These are phyloP conservation scores for Penicillium lagena DNA, from an alignment of 495 filamentous ascomycete species.

Conservation along the genomic window DNA sequence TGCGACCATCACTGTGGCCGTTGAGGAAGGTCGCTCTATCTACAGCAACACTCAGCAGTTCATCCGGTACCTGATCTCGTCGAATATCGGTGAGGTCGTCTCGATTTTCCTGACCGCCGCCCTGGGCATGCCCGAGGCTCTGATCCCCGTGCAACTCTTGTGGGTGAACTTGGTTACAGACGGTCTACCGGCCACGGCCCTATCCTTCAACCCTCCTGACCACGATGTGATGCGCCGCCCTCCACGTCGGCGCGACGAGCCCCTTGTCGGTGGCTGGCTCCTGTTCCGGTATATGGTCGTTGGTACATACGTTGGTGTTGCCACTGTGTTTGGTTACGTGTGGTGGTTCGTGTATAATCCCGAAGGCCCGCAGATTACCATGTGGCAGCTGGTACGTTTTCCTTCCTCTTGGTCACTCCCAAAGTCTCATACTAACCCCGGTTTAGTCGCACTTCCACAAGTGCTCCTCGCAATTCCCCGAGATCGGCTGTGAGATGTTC, in stretches of 20 bases:
- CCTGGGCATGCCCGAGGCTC: constrained; percentile 93
- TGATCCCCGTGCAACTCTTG: constrained; percentile 94
- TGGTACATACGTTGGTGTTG: constrained; percentile 87
- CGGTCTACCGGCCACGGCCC: constrained; percentile 89
- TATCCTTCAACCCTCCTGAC: constrained; percentile 96
- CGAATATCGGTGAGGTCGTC: constrained; percentile 98
- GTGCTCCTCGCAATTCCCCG: constrained; percentile 79
- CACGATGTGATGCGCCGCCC: constrained; percentile 94
- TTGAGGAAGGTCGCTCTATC: constrained; percentile 96
- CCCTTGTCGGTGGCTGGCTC: constrained; percentile 88
- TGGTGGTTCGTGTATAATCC: constrained; percentile 99
- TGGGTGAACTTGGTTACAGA: constrained; percentile 99
- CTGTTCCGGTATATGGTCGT: constrained; percentile 98
- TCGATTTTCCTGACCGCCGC: constrained; percentile 99
- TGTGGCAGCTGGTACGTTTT: constrained; percentile 70
- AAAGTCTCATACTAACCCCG: constrained; percentile 7
- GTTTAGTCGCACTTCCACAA: constrained; percentile 80
- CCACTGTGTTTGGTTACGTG: constrained; percentile 94
- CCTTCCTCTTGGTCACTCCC: not conserved
- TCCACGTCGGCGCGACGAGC: constrained; percentile 86
- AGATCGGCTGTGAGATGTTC: constrained; percentile 95
- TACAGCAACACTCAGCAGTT: constrained; percentile 99
- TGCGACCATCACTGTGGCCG: constrained; percentile 90
- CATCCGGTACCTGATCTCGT: constrained; percentile 97
- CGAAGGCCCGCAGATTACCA: constrained; percentile 86